Percentiles rank a stretch among this genome's conserved stretches.
phyloP scores from a whole-genome alignment of 352 stramenopile species.

The Pythium vanterpoolii region DNA sequence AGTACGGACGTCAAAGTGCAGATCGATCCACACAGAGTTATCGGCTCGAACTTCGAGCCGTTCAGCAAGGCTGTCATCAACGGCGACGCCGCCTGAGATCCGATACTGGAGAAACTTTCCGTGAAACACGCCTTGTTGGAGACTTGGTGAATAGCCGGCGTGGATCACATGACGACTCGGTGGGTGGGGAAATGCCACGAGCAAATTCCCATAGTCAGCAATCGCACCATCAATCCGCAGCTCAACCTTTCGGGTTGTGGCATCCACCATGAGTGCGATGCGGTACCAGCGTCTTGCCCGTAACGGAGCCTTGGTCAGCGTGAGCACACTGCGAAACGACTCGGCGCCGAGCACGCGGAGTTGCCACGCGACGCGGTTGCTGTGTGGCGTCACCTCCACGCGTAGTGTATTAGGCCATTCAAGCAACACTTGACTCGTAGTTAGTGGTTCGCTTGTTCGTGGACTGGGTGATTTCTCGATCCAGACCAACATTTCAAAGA shows the following conservation, averaged over 20 bases:
- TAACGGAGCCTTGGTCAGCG: slow-evolving; percentile 2
- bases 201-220: neutral
- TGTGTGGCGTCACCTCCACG: slow-evolving; percentile 5
- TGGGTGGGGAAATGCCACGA: neutral
- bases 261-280: neutral
- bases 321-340: slow-evolving; percentile 7
- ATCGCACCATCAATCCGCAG: neutral
- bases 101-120: neutral
- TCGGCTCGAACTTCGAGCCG: neutral
- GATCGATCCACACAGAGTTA: neutral
- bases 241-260: neutral
- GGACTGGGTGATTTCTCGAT: slow-evolving; percentile 16
- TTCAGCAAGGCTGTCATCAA: neutral
- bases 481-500: slow-evolving; percentile 39
- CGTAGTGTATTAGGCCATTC: slow-evolving; percentile 8
- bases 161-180: neutral
- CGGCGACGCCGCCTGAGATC: neutral
- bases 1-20: neutral
- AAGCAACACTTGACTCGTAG: neutral
- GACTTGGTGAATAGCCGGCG: neutral
- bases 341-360: neutral
- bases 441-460: too few species aligned
- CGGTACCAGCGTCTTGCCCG: slow-evolving; percentile 2
- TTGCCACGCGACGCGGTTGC: slow-evolving; percentile 5
- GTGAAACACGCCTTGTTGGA: neutral